phyloP scores from a whole-genome alignment of 805 yeast species.

The Wickerhamiella musiphila region DNA sequence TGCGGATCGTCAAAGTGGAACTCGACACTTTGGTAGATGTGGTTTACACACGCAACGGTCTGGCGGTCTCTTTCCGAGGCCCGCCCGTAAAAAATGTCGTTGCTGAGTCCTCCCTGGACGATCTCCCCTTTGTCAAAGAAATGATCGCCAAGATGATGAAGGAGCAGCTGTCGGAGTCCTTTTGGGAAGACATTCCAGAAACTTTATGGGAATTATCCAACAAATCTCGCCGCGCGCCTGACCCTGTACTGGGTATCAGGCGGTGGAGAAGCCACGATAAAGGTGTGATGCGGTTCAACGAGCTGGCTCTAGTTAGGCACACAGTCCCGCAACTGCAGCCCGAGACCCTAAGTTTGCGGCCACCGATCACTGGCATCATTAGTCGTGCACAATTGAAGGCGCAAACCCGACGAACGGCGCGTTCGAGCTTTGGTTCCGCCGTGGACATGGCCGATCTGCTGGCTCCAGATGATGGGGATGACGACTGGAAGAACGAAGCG shows the following conservation, averaged over 20 bases:
- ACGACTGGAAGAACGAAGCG: too few species aligned
- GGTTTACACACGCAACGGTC: constrained; percentile 18
- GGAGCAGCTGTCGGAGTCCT: constrained; percentile 15
- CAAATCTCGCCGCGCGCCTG: constrained; percentile 10
- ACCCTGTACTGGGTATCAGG: constrained; percentile 14
- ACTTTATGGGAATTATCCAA: constrained; percentile 17
- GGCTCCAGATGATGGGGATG: too few species aligned
- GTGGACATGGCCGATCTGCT: too few species aligned
- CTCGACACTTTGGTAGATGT: constrained; percentile 19
- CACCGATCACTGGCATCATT: too few species aligned
- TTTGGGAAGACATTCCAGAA: constrained; percentile 22
- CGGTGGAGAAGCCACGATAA: constrained; percentile 12
- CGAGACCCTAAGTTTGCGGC: too few species aligned
- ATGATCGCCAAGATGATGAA: constrained; percentile 14
- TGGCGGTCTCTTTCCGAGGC: constrained; percentile 17
- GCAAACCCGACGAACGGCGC: too few species aligned
- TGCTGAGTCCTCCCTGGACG: constrained; percentile 19
- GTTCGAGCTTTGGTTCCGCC: too few species aligned
- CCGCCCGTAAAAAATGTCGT: constrained; percentile 18
- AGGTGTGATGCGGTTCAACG: neutral
- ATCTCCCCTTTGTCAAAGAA: constrained; percentile 17
- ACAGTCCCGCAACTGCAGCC: too few species aligned
- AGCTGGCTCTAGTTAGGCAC: constrained; percentile 1
- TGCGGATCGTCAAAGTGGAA: constrained; percentile 13
- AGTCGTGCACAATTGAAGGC: too few species aligned